Evolutionary conservation across 805 yeast species (phyloP).

Genomic region (Wickerhamiella australiensis): DNA sequence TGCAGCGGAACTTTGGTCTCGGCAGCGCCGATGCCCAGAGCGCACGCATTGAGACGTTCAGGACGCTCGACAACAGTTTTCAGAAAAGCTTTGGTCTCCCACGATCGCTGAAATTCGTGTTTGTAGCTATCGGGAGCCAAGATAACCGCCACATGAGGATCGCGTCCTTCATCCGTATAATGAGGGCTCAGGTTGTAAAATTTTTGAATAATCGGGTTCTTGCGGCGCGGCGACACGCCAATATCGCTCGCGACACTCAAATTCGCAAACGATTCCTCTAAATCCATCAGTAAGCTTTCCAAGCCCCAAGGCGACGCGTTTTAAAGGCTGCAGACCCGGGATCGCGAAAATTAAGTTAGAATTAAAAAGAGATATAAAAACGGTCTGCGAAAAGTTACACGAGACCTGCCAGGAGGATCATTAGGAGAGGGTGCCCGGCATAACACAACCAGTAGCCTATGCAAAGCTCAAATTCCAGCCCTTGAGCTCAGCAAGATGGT

Average conservation of each 20-base stretch:
- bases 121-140: conserved; percentile 58
- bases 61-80: conserved; percentile 73
- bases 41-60: conserved; percentile 60
- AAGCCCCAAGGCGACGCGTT: not conserved
- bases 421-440: not conserved
- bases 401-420: too few relatives aligned
- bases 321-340: not conserved
- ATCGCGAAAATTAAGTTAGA: not conserved
- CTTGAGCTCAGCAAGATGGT: conserved; percentile 45
- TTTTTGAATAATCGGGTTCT: conserved; percentile 2
- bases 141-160: conserved; percentile 30
- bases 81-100: conserved; percentile 60
- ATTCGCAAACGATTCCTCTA: conserved; percentile 10
- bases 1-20: conserved; percentile 45
- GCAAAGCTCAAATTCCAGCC: conserved; percentile 75
- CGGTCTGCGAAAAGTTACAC: too few relatives aligned
- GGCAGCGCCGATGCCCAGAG: conserved; percentile 72
- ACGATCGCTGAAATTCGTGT: conserved; percentile 60
- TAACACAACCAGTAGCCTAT: not conserved
- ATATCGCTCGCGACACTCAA: conserved; percentile 2
- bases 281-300: not conserved
- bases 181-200: not conserved
- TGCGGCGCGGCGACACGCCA: conserved; percentile 6
- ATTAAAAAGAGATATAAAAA: not conserved
- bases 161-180: not conserved